Conservation (phyloP, 257 asterid species). For the Primulina eburnea region DNA sequence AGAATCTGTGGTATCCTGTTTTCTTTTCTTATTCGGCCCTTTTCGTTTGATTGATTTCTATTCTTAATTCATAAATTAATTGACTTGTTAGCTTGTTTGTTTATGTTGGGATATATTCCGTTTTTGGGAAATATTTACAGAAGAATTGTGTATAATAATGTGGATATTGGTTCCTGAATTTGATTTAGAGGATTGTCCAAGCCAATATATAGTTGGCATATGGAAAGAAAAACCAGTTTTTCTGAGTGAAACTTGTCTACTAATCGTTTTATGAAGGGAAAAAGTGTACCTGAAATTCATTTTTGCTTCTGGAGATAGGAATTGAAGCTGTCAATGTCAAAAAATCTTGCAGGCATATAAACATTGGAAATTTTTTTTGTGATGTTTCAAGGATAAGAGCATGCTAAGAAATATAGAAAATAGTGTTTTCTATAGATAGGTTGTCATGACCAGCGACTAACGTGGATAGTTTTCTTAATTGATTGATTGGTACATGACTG, state of each 20-base stretch:
- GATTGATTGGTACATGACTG: no score
- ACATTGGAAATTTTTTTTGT: no score
- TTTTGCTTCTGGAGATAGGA: not conserved
- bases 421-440: no score
- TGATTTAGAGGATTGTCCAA: not conserved
- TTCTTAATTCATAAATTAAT: not conserved
- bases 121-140: no score
- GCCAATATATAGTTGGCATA: not conserved
- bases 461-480: not conserved
- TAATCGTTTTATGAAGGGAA: not conserved
- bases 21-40: not conserved
- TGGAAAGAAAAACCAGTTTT: not conserved
- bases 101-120: not conserved
- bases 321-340: not conserved
- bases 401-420: not conserved
- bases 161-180: not conserved
- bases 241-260: not conserved
- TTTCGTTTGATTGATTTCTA: not conserved
- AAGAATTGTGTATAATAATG: not conserved
- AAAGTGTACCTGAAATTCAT: not conserved
- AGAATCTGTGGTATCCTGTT: constrained; percentile 64
- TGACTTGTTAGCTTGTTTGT: no score
- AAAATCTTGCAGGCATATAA: not conserved
- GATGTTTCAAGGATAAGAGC: not conserved
- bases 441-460: not conserved